Conservation (phyloP, 495 filamentous ascomycete species). For the Podospora anserina region DNA sequence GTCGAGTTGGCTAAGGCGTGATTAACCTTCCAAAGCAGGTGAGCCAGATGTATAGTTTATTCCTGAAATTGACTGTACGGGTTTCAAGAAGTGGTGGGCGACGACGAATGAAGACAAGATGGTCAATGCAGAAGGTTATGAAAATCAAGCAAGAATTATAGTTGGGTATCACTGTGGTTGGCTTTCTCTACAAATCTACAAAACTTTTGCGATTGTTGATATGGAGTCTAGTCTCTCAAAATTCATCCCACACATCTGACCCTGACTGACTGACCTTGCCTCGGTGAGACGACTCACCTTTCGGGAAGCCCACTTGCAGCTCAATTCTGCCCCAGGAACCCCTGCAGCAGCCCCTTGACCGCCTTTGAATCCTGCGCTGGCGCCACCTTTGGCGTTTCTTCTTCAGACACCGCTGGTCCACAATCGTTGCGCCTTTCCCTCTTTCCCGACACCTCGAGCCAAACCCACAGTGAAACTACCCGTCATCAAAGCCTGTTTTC, state of each 20-base stretch:
- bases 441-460: neutral
- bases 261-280: neutral
- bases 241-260: conserved; percentile 6
- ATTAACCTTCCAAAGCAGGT: neutral
- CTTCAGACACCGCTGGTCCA: neutral
- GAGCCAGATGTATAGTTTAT: neutral
- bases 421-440: conserved; percentile 4
- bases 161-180: neutral
- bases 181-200: neutral
- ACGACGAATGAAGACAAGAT: neutral
- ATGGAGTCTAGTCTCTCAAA: conserved; percentile 2
- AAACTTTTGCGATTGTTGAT: neutral
- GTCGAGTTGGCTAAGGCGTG: neutral
- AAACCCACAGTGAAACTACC: conserved; percentile 10
- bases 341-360: conserved; percentile 5
- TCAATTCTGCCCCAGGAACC: conserved; percentile 7
- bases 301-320: neutral
- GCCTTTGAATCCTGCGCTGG: conserved; percentile 5
- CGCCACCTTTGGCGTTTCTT: conserved; percentile 9
- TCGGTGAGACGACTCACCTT: neutral
- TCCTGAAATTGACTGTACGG: neutral
- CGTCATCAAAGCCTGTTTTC: neutral
- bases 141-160: neutral
- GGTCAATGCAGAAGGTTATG: neutral
- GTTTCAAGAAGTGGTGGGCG: neutral